These are phyloP conservation scores for Straminergon stramineum DNA, from an alignment of 225 moss, liverwort and hornwort species.

Conservation along the genomic window DNA sequence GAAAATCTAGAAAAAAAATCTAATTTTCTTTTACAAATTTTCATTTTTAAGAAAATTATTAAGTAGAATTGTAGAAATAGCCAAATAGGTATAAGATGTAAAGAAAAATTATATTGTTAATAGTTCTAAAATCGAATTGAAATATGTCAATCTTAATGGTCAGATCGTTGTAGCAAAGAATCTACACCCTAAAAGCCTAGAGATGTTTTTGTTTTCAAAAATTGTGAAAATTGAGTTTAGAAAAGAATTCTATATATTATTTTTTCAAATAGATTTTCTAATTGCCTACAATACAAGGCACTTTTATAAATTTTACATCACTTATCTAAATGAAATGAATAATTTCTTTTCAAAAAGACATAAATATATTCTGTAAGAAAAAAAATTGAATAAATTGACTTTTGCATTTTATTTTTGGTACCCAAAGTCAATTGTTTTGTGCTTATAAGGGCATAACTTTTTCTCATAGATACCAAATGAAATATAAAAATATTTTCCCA, in stretches of 20 bases:
- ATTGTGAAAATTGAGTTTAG: not conserved
- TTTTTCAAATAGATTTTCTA: not conserved
- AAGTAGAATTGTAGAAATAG: no score
- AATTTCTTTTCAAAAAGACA: rapidly evolving
- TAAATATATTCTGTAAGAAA: not conserved
- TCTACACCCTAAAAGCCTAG: rapidly evolving
- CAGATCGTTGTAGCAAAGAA: not conserved
- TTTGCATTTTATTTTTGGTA: not conserved
- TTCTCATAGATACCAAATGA: rapidly evolving
- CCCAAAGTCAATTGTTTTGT: rapidly evolving
- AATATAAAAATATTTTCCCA: not conserved
- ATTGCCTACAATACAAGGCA: rapidly evolving
- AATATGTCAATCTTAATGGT: not conserved
- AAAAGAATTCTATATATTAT: not conserved
- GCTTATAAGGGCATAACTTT: no score
- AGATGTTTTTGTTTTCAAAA: not conserved
- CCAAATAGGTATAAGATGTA: not conserved
- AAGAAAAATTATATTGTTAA: not conserved
- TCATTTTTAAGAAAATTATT: not conserved
- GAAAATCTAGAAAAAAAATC: not conserved
- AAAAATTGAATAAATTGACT: not conserved
- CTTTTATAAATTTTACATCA: not conserved
- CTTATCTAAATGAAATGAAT: not conserved
- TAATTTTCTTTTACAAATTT: not conserved
- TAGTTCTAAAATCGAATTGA: not conserved